These are phyloP conservation scores for Dunaliella sp. DNA, from an alignment of 139 green algal genomes.

Conservation along the genomic window DNA sequence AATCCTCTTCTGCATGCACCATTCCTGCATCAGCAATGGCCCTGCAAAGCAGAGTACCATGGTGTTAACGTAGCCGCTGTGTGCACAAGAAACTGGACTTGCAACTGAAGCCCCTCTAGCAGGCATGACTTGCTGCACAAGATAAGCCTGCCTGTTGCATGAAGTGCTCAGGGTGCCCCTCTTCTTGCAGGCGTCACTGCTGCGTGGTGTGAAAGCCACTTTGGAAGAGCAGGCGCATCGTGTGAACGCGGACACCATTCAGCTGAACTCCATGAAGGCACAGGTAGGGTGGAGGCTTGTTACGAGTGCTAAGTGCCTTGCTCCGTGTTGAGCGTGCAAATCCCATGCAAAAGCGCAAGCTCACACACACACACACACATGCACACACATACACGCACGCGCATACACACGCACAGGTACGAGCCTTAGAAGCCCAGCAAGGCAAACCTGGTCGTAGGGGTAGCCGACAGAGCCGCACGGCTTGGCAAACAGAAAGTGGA, in stretches of 20 bases:
- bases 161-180: too few relatives aligned
- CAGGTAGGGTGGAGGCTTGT: too few relatives aligned
- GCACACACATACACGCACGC: not conserved
- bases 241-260: slow-evolving; percentile 13
- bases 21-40: too few relatives aligned
- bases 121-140: too few relatives aligned
- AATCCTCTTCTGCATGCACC: too few relatives aligned
- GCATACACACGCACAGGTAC: not conserved
- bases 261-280: slow-evolving; percentile 16
- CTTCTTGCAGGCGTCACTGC: slow-evolving; percentile 6
- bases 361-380: not conserved
- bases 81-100: too few relatives aligned
- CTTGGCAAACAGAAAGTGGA: not conserved
- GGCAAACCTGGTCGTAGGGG: not conserved
- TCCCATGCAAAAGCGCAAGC: not conserved
- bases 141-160: too few relatives aligned
- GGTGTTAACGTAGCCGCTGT: too few relatives aligned
- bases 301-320: too few relatives aligned
- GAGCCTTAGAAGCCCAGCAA: not conserved
- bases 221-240: slow-evolving; percentile 16
- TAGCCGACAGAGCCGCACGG: not conserved
- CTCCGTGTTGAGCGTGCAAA: too few relatives aligned
- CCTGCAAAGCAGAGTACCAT: too few relatives aligned
- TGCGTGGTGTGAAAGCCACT: slow-evolving; percentile 14
- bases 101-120: too few relatives aligned